A percentile compares a stretch with the other conserved stretches of the same genome.
Conservation (phyloP, 768 basidiomycete species). For the Flagelloscypha sp. region DNA sequence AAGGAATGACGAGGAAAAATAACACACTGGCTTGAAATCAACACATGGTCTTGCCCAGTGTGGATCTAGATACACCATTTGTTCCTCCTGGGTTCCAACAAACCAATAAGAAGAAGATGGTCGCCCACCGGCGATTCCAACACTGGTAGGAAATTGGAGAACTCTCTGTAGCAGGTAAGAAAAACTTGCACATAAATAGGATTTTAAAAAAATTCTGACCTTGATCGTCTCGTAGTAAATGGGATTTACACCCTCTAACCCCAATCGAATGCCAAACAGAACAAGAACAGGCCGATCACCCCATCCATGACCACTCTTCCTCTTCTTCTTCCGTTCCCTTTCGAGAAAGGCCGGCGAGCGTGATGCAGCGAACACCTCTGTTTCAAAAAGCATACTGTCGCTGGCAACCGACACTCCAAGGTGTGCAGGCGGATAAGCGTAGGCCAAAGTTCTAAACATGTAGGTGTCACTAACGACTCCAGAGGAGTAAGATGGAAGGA, state of each 20-base stretch:
- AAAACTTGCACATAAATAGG: neutral
- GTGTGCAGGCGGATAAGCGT: conserved; percentile 70
- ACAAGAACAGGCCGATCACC: conserved; percentile 58
- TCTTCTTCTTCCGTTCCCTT: too few relatives aligned
- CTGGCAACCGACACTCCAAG: conserved; percentile 76
- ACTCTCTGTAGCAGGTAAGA: neutral
- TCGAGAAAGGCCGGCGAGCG: too few relatives aligned
- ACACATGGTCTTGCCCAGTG: conserved; percentile 73
- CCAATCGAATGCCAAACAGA: conserved; percentile 57
- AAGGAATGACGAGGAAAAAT: neutral
- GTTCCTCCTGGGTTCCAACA: conserved; percentile 85
- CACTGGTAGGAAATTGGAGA: conserved; percentile 71
- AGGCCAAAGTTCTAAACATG: conserved; percentile 58
- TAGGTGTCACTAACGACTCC: conserved; percentile 6
- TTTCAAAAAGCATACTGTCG: conserved; percentile 77
- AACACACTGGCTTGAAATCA: conserved; percentile 43
- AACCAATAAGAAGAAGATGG: conserved; percentile 99
- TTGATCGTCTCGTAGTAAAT: conserved; percentile 69
- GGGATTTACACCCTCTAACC: conserved; percentile 67
- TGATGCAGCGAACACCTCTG: conserved; percentile 80
- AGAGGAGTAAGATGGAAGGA: conserved; percentile 4
- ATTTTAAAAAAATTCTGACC: conserved; percentile 26
- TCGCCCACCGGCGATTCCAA: conserved; percentile 93
- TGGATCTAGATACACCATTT: conserved; percentile 76
- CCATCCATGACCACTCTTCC: conserved; percentile 29